Evolutionary conservation across 192 early-diverging fungal species (phyloP), one percentile per base, ranked within the genome.

Genomic region (Entomortierella beljakovae): DNA sequence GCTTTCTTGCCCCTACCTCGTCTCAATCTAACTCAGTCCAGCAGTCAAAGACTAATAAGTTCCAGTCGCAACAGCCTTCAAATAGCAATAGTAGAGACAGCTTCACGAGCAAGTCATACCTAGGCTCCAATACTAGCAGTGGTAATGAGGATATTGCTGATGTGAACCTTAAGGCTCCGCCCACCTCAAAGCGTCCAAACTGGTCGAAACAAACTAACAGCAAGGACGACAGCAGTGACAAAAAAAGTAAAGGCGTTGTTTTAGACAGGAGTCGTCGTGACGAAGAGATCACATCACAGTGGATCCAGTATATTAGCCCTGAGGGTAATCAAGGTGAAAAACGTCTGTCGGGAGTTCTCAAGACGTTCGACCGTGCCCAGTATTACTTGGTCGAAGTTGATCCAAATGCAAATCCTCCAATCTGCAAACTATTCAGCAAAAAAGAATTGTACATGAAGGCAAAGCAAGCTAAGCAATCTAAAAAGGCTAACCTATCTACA

Each of bases 351-450:
- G 32, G 56, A 4, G 69, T 79, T 11, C 55, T 88, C 11, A 28
- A 43, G 25, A 51, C 71, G 3, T 65, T 88, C 35, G 83, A 88
- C 56, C 83, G 87, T 0, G 55, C 72, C 11, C 26, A 57, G 23
- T 86, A 80, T 50, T 85, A 82, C 51, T 65, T 88, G 1, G 63
- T 88, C 10, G 85, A 88, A 38, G 87, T 88, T 0, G 66, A 72
- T 40, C 64, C 85, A 18, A 64, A 60, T 16, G 55, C 67, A 1
- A 52, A 63, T 8, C 68, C 81, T 6, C 87, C 87, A 6, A 76
- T 86, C n/a, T 88, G 87, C 69, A 82, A 84, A 57, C 64, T 86
- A 32, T 70, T 85, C 48, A 80, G 80, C 46, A 88, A 88, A 62
- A 86, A 85, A 49, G 61, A 59, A 7, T 32, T 84, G n/a, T 88